A percentile compares a stretch with the other conserved stretches of the same genome.
These are phyloP conservation scores for Berberis thunbergii DNA, from an alignment of 164 flowering plant species.

Conservation along the genomic window DNA sequence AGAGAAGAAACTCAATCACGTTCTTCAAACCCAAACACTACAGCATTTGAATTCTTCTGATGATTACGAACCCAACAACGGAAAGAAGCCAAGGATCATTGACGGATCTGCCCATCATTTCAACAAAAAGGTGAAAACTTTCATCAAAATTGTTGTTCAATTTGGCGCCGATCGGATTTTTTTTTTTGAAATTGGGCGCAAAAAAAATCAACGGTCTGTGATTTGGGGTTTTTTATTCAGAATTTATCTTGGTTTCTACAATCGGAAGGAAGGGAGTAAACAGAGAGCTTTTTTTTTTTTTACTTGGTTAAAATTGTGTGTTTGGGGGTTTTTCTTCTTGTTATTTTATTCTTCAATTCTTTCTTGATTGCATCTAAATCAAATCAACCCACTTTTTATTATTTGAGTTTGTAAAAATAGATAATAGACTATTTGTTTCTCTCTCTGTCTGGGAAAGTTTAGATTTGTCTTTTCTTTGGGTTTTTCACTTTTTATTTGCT, in stretches of 20 bases:
- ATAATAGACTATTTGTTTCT: neutral
- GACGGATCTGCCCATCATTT: neutral
- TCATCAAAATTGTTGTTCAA: neutral
- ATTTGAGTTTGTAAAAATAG: neutral
- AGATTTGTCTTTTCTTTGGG: conserved; percentile 33
- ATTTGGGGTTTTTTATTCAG: neutral
- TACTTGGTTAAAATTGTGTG: neutral
- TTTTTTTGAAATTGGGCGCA: neutral
- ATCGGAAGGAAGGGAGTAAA: too few species aligned
- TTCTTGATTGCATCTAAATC: neutral
- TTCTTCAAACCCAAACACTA: conserved; percentile 15
- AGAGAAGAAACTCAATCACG: conserved; percentile 52
- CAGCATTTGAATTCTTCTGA: conserved; percentile 7
- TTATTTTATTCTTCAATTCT: conserved; percentile 11
- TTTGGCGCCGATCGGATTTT: neutral
- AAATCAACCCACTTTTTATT: neutral
- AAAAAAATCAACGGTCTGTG: too few species aligned
- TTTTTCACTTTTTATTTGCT: conserved; percentile 3
- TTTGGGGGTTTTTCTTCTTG: neutral
- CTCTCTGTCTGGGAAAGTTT: conserved; percentile 16
- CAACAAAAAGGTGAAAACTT: neutral
- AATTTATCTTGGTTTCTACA: neutral
- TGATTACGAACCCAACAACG: conserved; percentile 29
- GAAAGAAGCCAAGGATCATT: neutral
- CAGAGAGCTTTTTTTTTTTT: neutral